A percentile compares a stretch with the other conserved stretches of the same genome.
phyloP scores from a whole-genome alignment of 495 filamentous ascomycete species.

The Ascobolus immersus region DNA sequence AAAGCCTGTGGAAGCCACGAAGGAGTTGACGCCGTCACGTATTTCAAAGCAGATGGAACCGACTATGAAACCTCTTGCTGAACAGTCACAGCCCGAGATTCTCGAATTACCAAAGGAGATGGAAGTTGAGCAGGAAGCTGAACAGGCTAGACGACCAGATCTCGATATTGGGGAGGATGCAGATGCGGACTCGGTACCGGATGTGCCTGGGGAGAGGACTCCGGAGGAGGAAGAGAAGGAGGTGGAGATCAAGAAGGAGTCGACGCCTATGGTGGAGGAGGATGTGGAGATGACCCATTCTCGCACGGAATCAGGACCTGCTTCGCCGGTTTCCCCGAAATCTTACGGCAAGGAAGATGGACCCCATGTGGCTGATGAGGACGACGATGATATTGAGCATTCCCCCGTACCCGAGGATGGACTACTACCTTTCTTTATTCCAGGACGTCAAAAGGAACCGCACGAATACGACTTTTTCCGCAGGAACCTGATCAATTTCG shows the following conservation, averaged over 20 bases:
- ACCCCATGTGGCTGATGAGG: not conserved
- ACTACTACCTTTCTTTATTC: slow-evolving; percentile 3
- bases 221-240: too few relatives aligned
- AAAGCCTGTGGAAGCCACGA: not conserved
- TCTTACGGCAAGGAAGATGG: not conserved
- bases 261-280: slow-evolving; percentile 10
- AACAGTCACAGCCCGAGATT: not conserved
- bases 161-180: not conserved
- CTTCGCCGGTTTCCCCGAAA: slow-evolving; percentile 1
- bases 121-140: not conserved
- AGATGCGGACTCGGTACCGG: not conserved
- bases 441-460: slow-evolving; percentile 10
- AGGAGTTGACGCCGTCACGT: not conserved
- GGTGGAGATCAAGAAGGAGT: slow-evolving; percentile 6
- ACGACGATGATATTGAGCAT: not conserved
- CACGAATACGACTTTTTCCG: slow-evolving; percentile 12
- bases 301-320: not conserved
- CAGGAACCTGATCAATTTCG: not conserved
- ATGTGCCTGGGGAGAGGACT: not conserved
- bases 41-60: not conserved
- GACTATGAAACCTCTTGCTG: not conserved
- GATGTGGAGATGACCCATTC: slow-evolving; percentile 10
- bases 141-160: not conserved
- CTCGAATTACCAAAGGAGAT: not conserved
- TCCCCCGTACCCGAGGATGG: not conserved